These are phyloP conservation scores for Datisca glomerata DNA, from an alignment of 306 rosid species.

Conservation along the genomic window DNA sequence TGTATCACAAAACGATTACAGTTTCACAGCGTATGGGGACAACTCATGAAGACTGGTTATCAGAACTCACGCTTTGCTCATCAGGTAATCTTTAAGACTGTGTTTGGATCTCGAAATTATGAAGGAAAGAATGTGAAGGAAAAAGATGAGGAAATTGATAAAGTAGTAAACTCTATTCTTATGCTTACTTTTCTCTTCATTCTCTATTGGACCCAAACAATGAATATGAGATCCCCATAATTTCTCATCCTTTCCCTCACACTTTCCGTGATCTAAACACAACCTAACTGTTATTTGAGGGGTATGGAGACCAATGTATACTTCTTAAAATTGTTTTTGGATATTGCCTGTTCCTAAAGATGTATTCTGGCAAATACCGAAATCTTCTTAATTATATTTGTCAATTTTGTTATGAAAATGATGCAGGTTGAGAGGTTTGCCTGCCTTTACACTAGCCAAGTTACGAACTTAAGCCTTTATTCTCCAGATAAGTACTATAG, in stretches of 20 bases:
- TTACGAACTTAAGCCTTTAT: conserved; percentile 73
- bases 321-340: too few species aligned
- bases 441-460: conserved; percentile 88
- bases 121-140: neutral
- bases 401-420: neutral
- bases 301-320: too few species aligned
- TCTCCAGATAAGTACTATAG: conserved; percentile 93
- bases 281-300: too few species aligned
- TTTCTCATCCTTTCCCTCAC: too few species aligned
- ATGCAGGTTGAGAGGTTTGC: conserved; percentile 96
- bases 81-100: conserved; percentile 38
- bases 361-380: too few species aligned
- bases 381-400: neutral
- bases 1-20: conserved; percentile 16
- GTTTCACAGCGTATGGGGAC: conserved; percentile 96
- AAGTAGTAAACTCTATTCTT: too few species aligned
- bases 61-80: conserved; percentile 99
- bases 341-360: too few species aligned
- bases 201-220: too few species aligned
- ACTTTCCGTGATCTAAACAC: too few species aligned
- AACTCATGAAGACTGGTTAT: conserved; percentile 95
- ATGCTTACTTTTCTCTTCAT: too few species aligned
- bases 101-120: too few species aligned
- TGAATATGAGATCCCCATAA: too few species aligned
- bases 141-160: neutral